Evolutionary conservation across 495 filamentous ascomycete species (phyloP), one percentile per base, ranked within the genome.

Genomic region (Immersiella caudata): DNA sequence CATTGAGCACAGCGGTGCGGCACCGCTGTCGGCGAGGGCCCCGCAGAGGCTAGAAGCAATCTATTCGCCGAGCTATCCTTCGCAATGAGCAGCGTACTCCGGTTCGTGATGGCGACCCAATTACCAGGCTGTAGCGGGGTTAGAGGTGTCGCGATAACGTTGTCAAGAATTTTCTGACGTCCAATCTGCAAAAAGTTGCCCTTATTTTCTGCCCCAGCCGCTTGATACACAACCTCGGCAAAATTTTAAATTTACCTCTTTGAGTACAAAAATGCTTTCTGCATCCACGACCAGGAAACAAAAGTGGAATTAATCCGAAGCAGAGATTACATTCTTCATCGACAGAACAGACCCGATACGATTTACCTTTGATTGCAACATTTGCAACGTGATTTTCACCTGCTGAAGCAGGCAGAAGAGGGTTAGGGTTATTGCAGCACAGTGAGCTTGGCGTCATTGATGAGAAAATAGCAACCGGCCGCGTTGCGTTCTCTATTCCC

Each of bases 141-240:
- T 57, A 68, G 64, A 60, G 6, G 33, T 46, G 40, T 14, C 16
- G 40, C 40, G 40, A 46, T 46, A 46, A 12, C 52, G 62, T 51
- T 70, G 75, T 71, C 66, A 64, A 75, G 69, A 75, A 81, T 78
- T 73, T 78, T 80, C 46, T 72, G 73, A 77, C 68, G 71, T 77
- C 73, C 73, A 74, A 80, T 72, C 60, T 61, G 67, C 4, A 8
- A 70, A 74, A 76, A 68, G 73, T 77, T 79, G 77, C 80, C 80
- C 79, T 81, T 69, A 78, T 76, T 78, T 80, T 70, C 69, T 78
- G 78, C 80, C 80, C 80, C 76, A 79, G 71, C 61, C 64, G 69
- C 57, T 64, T 60, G 80, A 82, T 81, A 81, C 80, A 81, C 79
- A 80, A 76, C 65, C 56, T 24, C 56, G 33, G 65, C 54, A 24